Evolutionary conservation across 768 basidiomycete species (phyloP).

Genomic region (Leccinellum rugosiceps): DNA sequence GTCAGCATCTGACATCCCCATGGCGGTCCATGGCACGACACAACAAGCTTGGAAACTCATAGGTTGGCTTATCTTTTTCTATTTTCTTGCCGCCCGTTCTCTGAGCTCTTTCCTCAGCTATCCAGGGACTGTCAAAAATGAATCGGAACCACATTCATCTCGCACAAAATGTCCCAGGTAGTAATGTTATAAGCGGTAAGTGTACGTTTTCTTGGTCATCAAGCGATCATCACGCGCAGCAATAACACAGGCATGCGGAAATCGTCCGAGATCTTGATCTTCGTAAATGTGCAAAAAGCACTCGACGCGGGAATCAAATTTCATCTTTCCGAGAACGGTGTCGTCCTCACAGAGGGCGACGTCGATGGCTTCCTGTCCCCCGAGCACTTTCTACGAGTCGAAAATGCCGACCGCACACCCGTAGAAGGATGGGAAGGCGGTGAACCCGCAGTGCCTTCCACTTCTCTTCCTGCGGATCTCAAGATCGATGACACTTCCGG

Average conservation of each 20-base stretch:
- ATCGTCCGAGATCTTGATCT: conserved; percentile 77
- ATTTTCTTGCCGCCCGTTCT: background rate
- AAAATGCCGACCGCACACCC: conserved; percentile 34
- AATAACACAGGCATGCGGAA: conserved; percentile 68
- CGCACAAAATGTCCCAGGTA: conserved; percentile 69
- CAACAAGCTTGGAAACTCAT: conserved; percentile 67
- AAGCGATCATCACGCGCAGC: background rate
- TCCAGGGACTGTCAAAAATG: conserved; percentile 79
- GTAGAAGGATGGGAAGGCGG: conserved; percentile 23
- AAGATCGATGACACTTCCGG: background rate
- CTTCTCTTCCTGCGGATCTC: background rate
- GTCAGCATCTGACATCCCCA: conserved; percentile 60
- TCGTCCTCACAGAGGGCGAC: conserved; percentile 82
- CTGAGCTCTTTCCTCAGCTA: conserved; percentile 38
- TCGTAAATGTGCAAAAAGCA: conserved; percentile 70
- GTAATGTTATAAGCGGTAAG: conserved; percentile 75
- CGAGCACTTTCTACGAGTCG: conserved; percentile 69
- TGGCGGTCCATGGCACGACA: conserved; percentile 84
- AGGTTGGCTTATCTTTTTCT: conserved; percentile 36
- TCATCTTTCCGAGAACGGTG: conserved; percentile 81
- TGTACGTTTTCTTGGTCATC: conserved; percentile 4
- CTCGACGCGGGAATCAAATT: conserved; percentile 69
- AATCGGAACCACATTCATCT: conserved; percentile 89
- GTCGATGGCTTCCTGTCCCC: conserved; percentile 55
- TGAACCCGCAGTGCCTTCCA: background rate